A percentile compares a stretch with the other conserved stretches of the same genome.
phyloP scores from a whole-genome alignment of 208 protist genomes.

The Trypanosoma mega region DNA sequence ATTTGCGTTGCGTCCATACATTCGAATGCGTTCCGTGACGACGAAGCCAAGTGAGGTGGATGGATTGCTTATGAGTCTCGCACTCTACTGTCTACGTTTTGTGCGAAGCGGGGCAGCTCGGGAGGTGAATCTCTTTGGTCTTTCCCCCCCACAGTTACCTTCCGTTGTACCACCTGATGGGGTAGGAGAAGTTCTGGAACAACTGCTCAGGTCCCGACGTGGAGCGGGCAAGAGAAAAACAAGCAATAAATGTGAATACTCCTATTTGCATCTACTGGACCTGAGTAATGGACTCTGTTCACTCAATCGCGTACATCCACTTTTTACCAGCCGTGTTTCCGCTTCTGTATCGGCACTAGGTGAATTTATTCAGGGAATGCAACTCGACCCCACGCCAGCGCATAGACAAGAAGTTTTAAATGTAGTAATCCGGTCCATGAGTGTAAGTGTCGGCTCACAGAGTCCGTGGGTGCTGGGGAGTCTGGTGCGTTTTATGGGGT shows the following conservation, averaged over 20 bases:
- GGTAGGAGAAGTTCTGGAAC: not conserved
- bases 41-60: conserved; percentile 30
- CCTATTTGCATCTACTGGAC: conserved; percentile 48
- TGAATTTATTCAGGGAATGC: conserved; percentile 18
- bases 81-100: conserved; percentile 58
- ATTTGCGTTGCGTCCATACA: conserved; percentile 29
- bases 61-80: conserved; percentile 39
- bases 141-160: conserved; percentile 20
- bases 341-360: conserved; percentile 16
- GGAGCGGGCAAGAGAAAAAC: no score
- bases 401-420: not conserved
- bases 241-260: no score
- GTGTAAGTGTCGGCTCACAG: conserved; percentile 9
- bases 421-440: not conserved
- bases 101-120: conserved; percentile 21
- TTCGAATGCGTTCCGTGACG: conserved; percentile 24
- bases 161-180: conserved; percentile 5
- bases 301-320: conserved; percentile 12
- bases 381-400: conserved; percentile 17
- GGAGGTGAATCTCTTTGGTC: conserved; percentile 13
- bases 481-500: conserved; percentile 70
- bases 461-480: conserved; percentile 26
- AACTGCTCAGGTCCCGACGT: no score
- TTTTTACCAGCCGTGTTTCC: conserved; percentile 15
- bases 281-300: conserved; percentile 34